Base-by-base conservation (phyloP, 495 filamentous ascomycete genomes). In the Cercophora scortea region DNA sequence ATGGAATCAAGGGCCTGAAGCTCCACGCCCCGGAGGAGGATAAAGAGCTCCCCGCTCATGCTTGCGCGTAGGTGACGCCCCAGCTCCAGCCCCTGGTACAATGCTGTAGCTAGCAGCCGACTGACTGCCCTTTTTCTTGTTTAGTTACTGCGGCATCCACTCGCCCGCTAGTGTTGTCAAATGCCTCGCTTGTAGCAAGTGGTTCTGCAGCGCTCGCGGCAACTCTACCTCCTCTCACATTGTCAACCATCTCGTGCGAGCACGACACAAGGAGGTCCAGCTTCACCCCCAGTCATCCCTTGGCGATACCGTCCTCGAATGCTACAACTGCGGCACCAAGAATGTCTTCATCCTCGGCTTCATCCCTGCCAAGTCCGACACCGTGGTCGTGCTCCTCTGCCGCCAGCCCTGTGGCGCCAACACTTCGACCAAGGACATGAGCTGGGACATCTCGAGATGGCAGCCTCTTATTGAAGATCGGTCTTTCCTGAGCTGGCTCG, bases 311-410 rank as follows among this genome's bases (percentile, higher is more conserved):
- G 88, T 93, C 45, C 79, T 99, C 45, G 93, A 99, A 74, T 99
- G 93, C 74, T 99, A 99, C 76, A 99, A 96, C 66, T 99, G 93
- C 70, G 93, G 94, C 45, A 96, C 89, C 1, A 99, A 97, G 69
- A 99, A 99, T 71, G 93, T 96, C 47, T 99, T 99, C 61, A 81
- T 97, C n/a, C 86, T 99, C 11, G 93, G 93, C 25, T 99, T 99
- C 66, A 99, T 99, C 58, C 93, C 93, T n/a, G 93, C 93, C 12
- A 97, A 97, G 66, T 96, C 92, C 3, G 93, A 99, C 59, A 96
- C 93, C 0, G 93, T 99, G 17, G 93, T 99, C 17, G 93, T 99
- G 15, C 81, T 99, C 40, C 79, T 99, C 8, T 99, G 93, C 69
- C 89, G 93, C 33, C 93, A 97, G 66, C 93, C 93, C 43, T 99